Base-by-base conservation (phyloP, 345 rosid genomes). In the Aegle marmelos region DNA sequence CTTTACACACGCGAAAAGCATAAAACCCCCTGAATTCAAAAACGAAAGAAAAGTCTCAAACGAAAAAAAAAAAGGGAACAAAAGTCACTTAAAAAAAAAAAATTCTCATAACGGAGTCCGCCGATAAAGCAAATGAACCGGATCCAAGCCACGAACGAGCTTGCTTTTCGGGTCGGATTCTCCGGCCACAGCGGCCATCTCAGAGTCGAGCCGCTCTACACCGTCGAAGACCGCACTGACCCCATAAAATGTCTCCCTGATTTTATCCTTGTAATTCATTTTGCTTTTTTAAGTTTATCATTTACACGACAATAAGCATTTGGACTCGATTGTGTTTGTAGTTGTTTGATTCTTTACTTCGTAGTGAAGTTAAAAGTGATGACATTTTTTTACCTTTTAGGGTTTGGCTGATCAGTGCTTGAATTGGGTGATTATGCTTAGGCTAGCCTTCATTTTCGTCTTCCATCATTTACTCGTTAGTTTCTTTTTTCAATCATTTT, bases 121-220 rank as follows among this genome's bases (percentile, higher is more conserved):
- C 10, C 8, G 57, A 53, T n/a, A 45, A 68, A 3, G 45, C n/a
- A 61, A 28, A 93, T 95, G 98, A 88, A 89, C 78, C 86, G 87
- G 79, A 81, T 92, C 50, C 84, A 91, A 79, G 96, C 91, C 73
- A 79, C 94, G 13, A 85, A 91, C 53, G 99, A 88, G 74, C 86
- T 91, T 63, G 79, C 88, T 56, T 95, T 95, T 81, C 96, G 97
- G 57, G 93, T 93, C 82, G 95, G 96, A 9, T 89, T 95, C 86
- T 88, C 98, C 74, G 99, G 99, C 67, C 85, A 92, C 85, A 88
- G 91, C 65, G 99, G 96, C 77, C 98, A 95, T 83, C 98, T 92
- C 82, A 83, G 97, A 54, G 87, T 95, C 64, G 95, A 95, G 88
- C 99, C 99, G 76, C 83, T 93, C 56, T 87, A 90, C 76, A 85